Evolutionary conservation across 78 protist species (phyloP).

Genomic region (Isochrysis galbana): DNA sequence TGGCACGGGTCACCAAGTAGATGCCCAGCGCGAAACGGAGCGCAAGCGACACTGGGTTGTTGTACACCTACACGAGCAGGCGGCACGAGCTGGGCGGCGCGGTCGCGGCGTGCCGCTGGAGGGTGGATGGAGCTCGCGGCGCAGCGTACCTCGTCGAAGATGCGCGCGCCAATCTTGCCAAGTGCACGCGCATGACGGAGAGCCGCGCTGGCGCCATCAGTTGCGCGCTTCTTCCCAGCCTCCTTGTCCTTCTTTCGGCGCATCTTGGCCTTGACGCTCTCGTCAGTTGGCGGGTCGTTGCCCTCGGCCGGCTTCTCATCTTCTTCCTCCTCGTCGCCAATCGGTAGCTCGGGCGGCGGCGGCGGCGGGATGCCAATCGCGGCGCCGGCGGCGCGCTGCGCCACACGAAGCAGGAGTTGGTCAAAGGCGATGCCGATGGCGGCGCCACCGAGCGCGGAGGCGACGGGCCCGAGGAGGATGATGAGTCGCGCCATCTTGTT

Average conservation of each 20-base stretch:
- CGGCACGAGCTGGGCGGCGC: too few species aligned
- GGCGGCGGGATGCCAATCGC: neutral
- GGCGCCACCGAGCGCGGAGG: constrained; percentile 22
- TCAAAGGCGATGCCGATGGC: neutral
- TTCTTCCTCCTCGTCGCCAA: neutral
- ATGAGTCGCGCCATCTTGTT: constrained; percentile 3
- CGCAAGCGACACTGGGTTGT: neutral
- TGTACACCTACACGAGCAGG: neutral
- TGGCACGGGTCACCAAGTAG: neutral
- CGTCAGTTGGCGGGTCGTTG: neutral
- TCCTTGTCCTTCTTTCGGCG: neutral
- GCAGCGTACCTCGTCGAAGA: too few species aligned
- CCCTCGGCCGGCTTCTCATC: neutral
- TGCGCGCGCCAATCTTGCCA: too few species aligned
- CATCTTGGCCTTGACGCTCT: neutral
- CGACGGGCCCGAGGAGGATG: constrained; percentile 33
- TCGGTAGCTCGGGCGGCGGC: neutral
- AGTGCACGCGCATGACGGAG: too few species aligned
- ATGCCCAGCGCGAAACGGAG: constrained; percentile 1
- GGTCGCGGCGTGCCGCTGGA: too few species aligned
- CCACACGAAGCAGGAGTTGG: neutral
- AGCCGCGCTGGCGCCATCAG: too few species aligned
- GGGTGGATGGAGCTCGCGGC: too few species aligned
- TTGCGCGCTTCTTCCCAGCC: neutral
- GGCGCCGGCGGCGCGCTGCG: too few species aligned